Evolutionary conservation across 306 rosid genomes (phyloP).

Genomic region (Calophaca sinica): DNA sequence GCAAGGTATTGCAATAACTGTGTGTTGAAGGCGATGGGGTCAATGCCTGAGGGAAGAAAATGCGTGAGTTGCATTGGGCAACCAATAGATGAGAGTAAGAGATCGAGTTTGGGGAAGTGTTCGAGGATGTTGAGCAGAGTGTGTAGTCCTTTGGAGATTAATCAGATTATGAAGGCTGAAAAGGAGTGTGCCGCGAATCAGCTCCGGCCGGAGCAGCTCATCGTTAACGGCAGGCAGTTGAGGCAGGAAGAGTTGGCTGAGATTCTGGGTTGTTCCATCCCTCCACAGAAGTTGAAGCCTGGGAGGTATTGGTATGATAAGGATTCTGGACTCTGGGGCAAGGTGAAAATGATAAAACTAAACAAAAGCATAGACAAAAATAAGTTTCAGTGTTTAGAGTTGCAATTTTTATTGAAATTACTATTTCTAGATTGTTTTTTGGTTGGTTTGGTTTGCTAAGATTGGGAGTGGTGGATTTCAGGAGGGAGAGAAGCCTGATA

Average conservation of each 20-base stretch:
- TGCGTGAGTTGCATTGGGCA: conserved; percentile 85
- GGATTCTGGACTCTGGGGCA: conserved; percentile 94
- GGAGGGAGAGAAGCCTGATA: conserved; percentile 94
- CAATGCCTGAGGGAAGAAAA: conserved; percentile 94
- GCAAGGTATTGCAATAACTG: conserved; percentile 78
- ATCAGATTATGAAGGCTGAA: conserved; percentile 90
- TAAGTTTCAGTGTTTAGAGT: background rate
- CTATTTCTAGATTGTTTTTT: conserved; percentile 8
- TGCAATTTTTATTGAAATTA: background rate
- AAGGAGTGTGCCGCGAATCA: conserved; percentile 84
- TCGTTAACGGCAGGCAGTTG: conserved; percentile 80
- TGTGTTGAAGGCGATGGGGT: conserved; percentile 90
- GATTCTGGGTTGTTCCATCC: conserved; percentile 70
- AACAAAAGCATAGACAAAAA: background rate
- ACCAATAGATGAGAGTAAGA: conserved; percentile 75
- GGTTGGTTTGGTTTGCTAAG: conserved; percentile 19
- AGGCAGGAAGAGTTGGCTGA: conserved; percentile 84
- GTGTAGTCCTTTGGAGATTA: conserved; percentile 84
- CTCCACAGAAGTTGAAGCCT: conserved; percentile 87
- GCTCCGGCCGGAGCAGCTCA: conserved; percentile 80
- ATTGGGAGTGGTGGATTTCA: conserved; percentile 50
- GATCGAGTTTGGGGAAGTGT: conserved; percentile 71
- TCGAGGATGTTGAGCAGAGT: conserved; percentile 78
- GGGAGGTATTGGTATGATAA: conserved; percentile 96
- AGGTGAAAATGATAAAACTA: conserved; percentile 58